Percentiles rank a stretch among this genome's conserved stretches.
Conservation (phyloP, 2,329 filamentous ascomycete species). For the Raffaelea ambrosiae region DNA sequence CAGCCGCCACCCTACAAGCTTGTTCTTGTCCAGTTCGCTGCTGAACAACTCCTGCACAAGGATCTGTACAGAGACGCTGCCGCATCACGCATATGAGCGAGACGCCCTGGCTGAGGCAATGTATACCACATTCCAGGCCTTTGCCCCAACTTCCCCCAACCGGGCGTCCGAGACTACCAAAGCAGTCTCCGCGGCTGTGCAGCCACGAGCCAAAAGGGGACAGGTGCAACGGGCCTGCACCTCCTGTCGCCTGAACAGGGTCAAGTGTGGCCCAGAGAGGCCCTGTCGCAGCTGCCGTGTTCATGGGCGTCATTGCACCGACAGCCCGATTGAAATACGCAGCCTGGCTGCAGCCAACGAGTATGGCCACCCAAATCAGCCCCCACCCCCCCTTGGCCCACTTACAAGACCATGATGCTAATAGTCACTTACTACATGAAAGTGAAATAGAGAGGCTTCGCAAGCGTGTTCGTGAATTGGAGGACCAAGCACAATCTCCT, state of each 20-base stretch:
- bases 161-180: not conserved
- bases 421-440: no score
- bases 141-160: no score
- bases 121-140: not conserved
- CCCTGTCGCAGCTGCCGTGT: slow-evolving; percentile 29
- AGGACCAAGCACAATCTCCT: not conserved
- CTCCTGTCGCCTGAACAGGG: slow-evolving; percentile 30
- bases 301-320: not conserved
- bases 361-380: no score
- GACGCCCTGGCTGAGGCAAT: no score
- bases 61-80: no score
- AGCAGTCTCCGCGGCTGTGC: not conserved
- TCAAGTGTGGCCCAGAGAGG: slow-evolving; percentile 30
- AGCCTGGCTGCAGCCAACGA: not conserved
- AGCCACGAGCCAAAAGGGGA: slow-evolving; percentile 6
- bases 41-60: no score
- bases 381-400: not conserved
- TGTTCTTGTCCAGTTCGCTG: no score
- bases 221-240: slow-evolving; percentile 24
- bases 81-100: no score
- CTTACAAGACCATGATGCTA: not conserved
- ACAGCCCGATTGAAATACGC: not conserved
- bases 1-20: no score
- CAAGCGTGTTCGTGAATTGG: not conserved
- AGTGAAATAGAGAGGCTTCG: not conserved